Base-by-base conservation (phyloP, 768 basidiomycete genomes). In the Tremella yokohamensis region DNA sequence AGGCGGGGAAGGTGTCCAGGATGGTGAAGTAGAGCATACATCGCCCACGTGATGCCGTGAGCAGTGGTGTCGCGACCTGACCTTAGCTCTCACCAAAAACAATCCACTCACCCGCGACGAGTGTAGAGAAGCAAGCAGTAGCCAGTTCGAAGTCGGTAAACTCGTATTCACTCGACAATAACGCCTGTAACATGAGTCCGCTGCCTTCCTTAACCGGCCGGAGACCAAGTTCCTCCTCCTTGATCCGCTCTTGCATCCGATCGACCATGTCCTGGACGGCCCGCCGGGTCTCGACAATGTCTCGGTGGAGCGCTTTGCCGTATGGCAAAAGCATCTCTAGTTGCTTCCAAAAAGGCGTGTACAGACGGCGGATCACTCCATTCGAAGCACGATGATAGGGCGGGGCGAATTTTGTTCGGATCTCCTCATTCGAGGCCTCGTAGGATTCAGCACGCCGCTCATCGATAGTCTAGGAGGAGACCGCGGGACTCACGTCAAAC, bases 41-140 rank as follows among this genome's bases (percentile, higher is more conserved):
- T 11, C 2, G 64, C 57, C 69, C 69, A 71, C 9, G 64, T 57
- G 13, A 68, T 24, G 4, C 63, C 64, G 29, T 71, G 64, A 12
- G 66, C 60, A 20, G 69, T 71, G 9, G 69, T 71, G 24, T 71
- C 69, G 12, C 64, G 56, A 7, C 63, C 69, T 70, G 42, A 18
- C 26, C 0, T 18, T 19, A 48, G n/a, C 16, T 38, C 37, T n/a
- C 8, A 22, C 9, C 16, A 1, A 11, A 40, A n/a, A 34, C 29
- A 11, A 6, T 11, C 4, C 13, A 50, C 65, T 59, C 45, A 70
- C 69, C 69, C 20, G 69, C 69, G 8, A 64, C 57, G 42, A 64
- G 44, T 39, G 62, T 65, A 53, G 62, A 66, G n/a, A 67, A 24
- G 53, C 54, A 62, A 40, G 56, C 53, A 61, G 68, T 66, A 16